Percentiles rank a stretch among this genome's conserved stretches.
These are phyloP conservation scores for Tolypocladium amazonense DNA, from an alignment of 2,329 filamentous ascomycete species.

Conservation along the genomic window DNA sequence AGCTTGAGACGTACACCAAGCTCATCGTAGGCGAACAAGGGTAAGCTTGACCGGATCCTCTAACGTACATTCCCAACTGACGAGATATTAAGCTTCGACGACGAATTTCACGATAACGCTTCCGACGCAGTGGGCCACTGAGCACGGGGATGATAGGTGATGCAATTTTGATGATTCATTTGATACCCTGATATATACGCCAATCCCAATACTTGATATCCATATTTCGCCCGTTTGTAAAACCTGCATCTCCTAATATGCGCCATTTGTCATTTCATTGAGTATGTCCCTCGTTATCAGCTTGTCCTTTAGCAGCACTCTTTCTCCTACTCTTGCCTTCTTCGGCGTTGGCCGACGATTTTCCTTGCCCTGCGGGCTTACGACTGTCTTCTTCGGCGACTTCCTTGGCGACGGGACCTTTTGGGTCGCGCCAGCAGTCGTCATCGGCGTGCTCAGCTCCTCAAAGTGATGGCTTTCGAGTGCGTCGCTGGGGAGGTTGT, in stretches of 20 bases:
- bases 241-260: slow-evolving; percentile 12
- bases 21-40: slow-evolving; percentile 45
- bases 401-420: slow-evolving; percentile 19
- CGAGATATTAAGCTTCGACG: slow-evolving; percentile 20
- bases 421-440: slow-evolving; percentile 17
- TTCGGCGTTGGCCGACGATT: slow-evolving; percentile 39
- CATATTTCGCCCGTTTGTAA: neutral
- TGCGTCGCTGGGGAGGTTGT: slow-evolving; percentile 56
- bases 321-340: slow-evolving; percentile 47
- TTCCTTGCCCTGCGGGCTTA: slow-evolving; percentile 26
- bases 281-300: slow-evolving; percentile 67
- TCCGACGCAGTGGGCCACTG: slow-evolving; percentile 9
- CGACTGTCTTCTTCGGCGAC: slow-evolving; percentile 8
- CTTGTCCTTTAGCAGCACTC: slow-evolving; percentile 52
- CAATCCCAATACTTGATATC: neutral
- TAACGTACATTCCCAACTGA: neutral
- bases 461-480: slow-evolving; percentile 60
- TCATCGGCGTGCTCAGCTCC: slow-evolving; percentile 40
- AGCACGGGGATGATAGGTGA: neutral
- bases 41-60: slow-evolving; percentile 12
- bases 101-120: slow-evolving; percentile 14
- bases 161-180: neutral
- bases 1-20: slow-evolving; percentile 45
- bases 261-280: slow-evolving; percentile 52
- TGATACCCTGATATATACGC: slow-evolving; percentile 7